Percentiles rank a stretch among this genome's conserved stretches.
Evolutionary conservation across 1,284 basidiomycete genomes (phyloP).

Genomic region (Ganoderma lingzhi): DNA sequence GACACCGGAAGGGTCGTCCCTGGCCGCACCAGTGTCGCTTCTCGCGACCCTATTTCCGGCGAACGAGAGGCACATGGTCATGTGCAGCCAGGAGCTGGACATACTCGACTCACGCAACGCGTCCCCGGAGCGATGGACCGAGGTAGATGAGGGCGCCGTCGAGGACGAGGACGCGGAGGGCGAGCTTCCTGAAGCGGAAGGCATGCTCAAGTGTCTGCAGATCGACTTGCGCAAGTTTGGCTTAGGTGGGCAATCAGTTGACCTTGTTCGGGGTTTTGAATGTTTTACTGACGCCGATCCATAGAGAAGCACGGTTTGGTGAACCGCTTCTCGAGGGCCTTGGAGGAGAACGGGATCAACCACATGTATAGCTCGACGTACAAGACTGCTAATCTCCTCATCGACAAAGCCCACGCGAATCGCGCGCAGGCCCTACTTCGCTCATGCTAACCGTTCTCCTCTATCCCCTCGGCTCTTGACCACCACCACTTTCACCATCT

Average conservation of each 20-base stretch:
- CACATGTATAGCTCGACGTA: conserved; percentile 88
- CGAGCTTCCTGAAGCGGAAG: conserved; percentile 44
- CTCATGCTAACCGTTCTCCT: conserved; percentile 36
- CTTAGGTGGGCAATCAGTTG: conserved; percentile 54
- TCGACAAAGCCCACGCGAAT: conserved; percentile 46
- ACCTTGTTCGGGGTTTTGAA: conserved; percentile 8
- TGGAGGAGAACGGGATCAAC: conserved; percentile 76
- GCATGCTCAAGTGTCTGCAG: conserved; percentile 68
- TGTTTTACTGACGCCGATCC: conserved; percentile 10
- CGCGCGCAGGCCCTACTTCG: conserved; percentile 42
- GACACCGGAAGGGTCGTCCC: conserved; percentile 75
- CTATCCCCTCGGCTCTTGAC: not conserved
- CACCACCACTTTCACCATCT: not conserved
- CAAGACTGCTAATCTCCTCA: conserved; percentile 85
- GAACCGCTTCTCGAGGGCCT: conserved; percentile 75
- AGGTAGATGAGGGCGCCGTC: conserved; percentile 44
- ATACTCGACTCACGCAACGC: conserved; percentile 55
- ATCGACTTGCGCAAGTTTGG: conserved; percentile 76
- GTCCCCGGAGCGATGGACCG: conserved; percentile 41
- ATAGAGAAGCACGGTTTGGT: conserved; percentile 80
- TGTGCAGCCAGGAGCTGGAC: conserved; percentile 73
- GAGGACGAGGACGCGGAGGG: conserved; percentile 45
- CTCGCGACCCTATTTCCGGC: conserved; percentile 72
- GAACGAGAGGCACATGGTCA: conserved; percentile 75
- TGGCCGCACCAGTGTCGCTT: conserved; percentile 69